A percentile compares a stretch with the other conserved stretches of the same genome.
Evolutionary conservation across 2,329 filamentous ascomycete species (phyloP).

Genomic region (Colletotrichum euphorbiae): DNA sequence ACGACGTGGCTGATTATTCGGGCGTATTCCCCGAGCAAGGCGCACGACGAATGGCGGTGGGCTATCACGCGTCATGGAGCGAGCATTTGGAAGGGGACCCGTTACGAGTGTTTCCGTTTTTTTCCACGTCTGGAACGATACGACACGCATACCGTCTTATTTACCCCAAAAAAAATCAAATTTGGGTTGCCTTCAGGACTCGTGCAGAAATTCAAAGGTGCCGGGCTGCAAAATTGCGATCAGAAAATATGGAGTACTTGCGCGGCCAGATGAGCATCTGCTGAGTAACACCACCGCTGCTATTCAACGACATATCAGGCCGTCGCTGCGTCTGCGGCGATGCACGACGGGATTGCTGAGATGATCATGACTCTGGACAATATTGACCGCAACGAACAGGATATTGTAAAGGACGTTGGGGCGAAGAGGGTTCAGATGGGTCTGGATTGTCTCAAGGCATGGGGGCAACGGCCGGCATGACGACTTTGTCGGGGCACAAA

Average conservation of each 20-base stretch:
- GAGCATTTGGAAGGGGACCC: conserved; percentile 15
- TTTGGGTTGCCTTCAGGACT: conserved; percentile 26
- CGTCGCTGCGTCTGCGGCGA: conserved; percentile 3
- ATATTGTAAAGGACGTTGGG: conserved; percentile 9
- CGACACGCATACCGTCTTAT: background rate
- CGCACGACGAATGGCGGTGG: conserved; percentile 35
- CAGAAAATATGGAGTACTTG: conserved; percentile 28
- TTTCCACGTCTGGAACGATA: too few relatives aligned
- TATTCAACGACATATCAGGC: background rate
- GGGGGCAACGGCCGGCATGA: conserved; percentile 18
- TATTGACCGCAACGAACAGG: conserved; percentile 16
- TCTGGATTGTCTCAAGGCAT: conserved; percentile 20
- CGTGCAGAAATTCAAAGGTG: conserved; percentile 11
- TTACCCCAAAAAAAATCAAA: background rate
- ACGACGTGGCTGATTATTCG: conserved; percentile 11
- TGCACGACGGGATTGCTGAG: conserved; percentile 23
- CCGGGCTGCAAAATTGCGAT: conserved; percentile 14
- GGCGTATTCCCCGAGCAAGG: conserved; percentile 30
- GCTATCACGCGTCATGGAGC: conserved; percentile 20
- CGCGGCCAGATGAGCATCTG: conserved; percentile 22
- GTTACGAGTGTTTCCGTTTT: conserved; percentile 5
- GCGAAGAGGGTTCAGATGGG: conserved; percentile 17
- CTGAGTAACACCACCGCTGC: background rate
- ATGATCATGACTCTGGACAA: conserved; percentile 29
- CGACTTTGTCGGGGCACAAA: too few relatives aligned